Evolutionary conservation across 441 rosid genomes (phyloP).

Genomic region (Gossypium lobatum): DNA sequence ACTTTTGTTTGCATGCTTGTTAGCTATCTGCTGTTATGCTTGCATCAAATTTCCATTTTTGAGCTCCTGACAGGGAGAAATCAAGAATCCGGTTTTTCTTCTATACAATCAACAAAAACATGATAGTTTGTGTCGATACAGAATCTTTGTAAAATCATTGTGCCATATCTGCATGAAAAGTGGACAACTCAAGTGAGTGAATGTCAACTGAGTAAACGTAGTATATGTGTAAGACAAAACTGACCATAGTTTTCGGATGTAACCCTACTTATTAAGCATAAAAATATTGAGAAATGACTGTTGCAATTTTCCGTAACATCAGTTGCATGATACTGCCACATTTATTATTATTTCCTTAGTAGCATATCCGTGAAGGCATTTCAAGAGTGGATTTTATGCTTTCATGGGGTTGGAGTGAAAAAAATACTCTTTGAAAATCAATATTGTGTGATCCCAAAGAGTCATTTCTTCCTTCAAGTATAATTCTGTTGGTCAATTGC

Average conservation of each 20-base stretch:
- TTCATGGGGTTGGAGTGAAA: not conserved
- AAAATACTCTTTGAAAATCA: not conserved
- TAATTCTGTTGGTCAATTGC: not conserved
- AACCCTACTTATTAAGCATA: not conserved
- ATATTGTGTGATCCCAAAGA: not conserved
- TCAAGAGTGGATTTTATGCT: not conserved
- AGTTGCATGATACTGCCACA: not conserved
- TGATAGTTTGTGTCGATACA: not conserved
- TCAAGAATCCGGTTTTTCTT: not conserved
- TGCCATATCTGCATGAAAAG: not conserved
- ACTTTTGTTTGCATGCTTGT: conserved; percentile 1
- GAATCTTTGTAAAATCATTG: not conserved
- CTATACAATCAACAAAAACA: not conserved
- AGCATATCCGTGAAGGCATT: not conserved
- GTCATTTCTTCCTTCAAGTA: not conserved
- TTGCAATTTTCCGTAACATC: not conserved
- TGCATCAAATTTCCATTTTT: not conserved
- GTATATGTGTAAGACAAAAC: not conserved
- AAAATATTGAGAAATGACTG: not conserved
- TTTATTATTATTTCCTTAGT: not conserved
- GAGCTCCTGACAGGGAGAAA: not conserved
- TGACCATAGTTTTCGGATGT: not conserved
- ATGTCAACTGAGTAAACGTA: not conserved
- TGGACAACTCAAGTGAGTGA: not conserved
- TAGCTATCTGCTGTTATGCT: not conserved